A percentile compares a stretch with the other conserved stretches of the same genome.
These are phyloP conservation scores for Scutellaria barbata DNA, from an alignment of 257 asterid species.

Conservation along the genomic window DNA sequence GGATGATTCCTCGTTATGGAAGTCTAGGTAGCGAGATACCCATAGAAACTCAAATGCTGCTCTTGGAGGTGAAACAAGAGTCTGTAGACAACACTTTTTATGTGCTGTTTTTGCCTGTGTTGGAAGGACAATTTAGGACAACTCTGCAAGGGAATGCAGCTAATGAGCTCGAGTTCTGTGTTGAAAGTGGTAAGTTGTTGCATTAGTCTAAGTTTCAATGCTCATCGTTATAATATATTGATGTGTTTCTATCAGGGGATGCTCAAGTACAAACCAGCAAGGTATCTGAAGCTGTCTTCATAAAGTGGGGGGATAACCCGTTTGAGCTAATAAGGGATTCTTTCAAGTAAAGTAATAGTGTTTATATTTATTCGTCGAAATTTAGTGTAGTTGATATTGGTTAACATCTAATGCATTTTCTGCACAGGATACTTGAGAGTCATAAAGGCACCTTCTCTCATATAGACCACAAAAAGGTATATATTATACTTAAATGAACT, in stretches of 20 bases:
- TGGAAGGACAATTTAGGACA: constrained; percentile 60
- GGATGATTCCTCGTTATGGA: constrained; percentile 69
- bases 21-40: constrained; percentile 47
- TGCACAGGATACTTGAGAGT: constrained; percentile 51
- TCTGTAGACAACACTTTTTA: constrained; percentile 44
- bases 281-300: constrained; percentile 48
- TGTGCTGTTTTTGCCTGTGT: constrained; percentile 55
- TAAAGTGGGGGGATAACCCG: constrained; percentile 58
- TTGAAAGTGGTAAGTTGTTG: constrained; percentile 52
- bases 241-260: constrained; percentile 44
- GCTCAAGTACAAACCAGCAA: constrained; percentile 42
- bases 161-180: constrained; percentile 55
- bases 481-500: background rate
- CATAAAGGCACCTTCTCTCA: constrained; percentile 52
- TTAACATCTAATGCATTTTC: constrained; percentile 18
- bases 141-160: constrained; percentile 50
- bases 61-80: constrained; percentile 50
- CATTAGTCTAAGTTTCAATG: background rate
- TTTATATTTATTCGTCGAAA: background rate
- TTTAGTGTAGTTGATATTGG: background rate
- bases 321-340: constrained; percentile 54
- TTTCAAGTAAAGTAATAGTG: constrained; percentile 39
- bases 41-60: constrained; percentile 61
- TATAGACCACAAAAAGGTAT: constrained; percentile 53
- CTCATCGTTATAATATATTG: background rate